Evolutionary conservation across 1,139 yeast species (phyloP).

Genomic region (Hyphopichia burtonii): DNA sequence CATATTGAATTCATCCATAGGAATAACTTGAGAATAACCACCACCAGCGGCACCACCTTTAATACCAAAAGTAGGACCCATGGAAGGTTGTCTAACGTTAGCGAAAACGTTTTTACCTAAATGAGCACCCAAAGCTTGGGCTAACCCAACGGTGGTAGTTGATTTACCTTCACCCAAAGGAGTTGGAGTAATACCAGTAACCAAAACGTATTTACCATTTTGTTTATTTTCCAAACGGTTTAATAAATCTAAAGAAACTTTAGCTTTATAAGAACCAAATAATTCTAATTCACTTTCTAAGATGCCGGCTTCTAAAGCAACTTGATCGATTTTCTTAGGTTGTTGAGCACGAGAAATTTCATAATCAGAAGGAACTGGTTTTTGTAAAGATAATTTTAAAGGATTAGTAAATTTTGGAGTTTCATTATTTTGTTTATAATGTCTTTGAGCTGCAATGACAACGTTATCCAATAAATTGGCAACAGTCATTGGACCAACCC

Average conservation of each 20-base stretch:
- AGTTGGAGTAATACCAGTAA: constrained; percentile 97
- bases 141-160: constrained; percentile 94
- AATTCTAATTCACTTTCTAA: constrained; percentile 83
- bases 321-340: constrained; percentile 79
- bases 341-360: constrained; percentile 88
- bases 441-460: constrained; percentile 70
- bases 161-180: constrained; percentile 99
- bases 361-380: constrained; percentile 92
- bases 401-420: constrained; percentile 58
- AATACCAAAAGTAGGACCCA: constrained; percentile 99
- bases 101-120: constrained; percentile 86
- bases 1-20: constrained; percentile 99
- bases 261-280: constrained; percentile 90
- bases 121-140: constrained; percentile 95
- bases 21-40: constrained; percentile 97
- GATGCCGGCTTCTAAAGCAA: constrained; percentile 85
- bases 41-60: constrained; percentile 99
- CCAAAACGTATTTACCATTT: constrained; percentile 88
- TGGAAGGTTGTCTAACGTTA: constrained; percentile 95
- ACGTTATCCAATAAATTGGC: constrained; percentile 93
- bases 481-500: constrained; percentile 99
- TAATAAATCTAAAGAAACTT: constrained; percentile 72
- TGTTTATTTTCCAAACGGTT: constrained; percentile 67
- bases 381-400: constrained; percentile 60
- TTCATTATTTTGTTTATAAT: constrained; percentile 42